Evolutionary conservation across 768 basidiomycete species (phyloP).

Genomic region (Lactifluus pinguis): DNA sequence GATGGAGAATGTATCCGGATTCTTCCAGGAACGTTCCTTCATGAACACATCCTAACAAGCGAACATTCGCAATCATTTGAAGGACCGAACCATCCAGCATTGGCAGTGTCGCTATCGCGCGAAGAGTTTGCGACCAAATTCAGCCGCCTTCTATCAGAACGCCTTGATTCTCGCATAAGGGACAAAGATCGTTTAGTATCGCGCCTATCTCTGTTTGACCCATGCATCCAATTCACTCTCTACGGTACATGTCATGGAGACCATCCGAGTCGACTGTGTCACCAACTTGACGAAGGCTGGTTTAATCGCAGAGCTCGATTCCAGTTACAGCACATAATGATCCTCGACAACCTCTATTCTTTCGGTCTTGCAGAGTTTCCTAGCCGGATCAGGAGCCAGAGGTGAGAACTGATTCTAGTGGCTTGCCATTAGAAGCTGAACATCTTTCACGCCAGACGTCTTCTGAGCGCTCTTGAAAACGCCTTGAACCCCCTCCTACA

Average conservation of each 20-base stretch:
- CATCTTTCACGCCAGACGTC: not conserved
- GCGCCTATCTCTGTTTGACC: constrained; percentile 2
- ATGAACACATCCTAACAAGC: not conserved
- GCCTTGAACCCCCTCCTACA: constrained; percentile 40
- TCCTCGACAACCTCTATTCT: constrained; percentile 30
- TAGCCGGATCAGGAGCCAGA: not conserved
- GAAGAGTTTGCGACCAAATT: not conserved
- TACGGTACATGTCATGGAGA: constrained; percentile 28
- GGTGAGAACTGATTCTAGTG: not conserved
- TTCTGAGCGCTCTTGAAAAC: constrained; percentile 32
- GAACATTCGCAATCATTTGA: not conserved
- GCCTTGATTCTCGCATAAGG: not conserved
- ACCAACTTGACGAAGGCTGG: constrained; percentile 24
- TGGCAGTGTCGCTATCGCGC: not conserved
- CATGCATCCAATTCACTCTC: constrained; percentile 25
- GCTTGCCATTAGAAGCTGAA: not conserved
- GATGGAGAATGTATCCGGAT: not conserved
- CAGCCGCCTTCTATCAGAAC: not conserved
- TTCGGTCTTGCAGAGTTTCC: not conserved
- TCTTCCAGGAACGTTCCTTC: not conserved
- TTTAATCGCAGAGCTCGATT: constrained; percentile 37
- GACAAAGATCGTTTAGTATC: not conserved
- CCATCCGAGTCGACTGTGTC: constrained; percentile 32
- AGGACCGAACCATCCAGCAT: not conserved
- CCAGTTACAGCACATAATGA: constrained; percentile 42